Evolutionary conservation across 768 basidiomycete genomes (phyloP).

Genomic region (Serendipita sp.): DNA sequence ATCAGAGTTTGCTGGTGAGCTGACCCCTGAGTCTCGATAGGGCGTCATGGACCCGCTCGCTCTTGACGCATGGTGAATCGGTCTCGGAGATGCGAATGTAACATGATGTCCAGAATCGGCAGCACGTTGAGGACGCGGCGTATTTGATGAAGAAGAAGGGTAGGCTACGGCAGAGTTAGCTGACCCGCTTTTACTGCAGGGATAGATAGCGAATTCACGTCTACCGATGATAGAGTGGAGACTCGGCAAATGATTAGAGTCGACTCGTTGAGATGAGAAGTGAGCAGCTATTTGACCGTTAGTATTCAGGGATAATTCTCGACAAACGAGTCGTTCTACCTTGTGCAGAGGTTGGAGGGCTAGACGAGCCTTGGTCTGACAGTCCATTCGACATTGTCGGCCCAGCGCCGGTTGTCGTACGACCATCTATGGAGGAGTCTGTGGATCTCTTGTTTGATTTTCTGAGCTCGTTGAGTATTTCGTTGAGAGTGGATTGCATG

Average conservation of each 20-base stretch:
- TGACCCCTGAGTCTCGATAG: conserved; percentile 2
- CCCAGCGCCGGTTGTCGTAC: background rate
- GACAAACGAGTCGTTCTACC: background rate
- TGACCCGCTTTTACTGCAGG: background rate
- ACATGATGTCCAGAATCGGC: background rate
- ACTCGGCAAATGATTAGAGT: background rate
- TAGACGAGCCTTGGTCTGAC: background rate
- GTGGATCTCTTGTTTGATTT: conserved; percentile 3
- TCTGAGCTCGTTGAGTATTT: conserved; percentile 10
- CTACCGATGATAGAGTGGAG: background rate
- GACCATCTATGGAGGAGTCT: background rate
- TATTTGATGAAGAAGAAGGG: background rate
- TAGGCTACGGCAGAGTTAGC: background rate
- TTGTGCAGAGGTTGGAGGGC: background rate
- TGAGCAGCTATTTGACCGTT: background rate
- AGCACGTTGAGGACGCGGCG: background rate
- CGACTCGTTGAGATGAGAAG: background rate
- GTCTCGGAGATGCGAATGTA: background rate
- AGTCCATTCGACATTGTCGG: background rate
- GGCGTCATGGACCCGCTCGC: background rate
- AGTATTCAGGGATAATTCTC: background rate
- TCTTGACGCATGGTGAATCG: background rate
- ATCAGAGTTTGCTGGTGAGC: conserved; percentile 10
- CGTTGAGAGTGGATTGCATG: conserved; percentile 10
- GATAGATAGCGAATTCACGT: background rate